These are phyloP conservation scores for Coemansia sp. DNA, from an alignment of 192 early-diverging fungal genomes.

Conservation along the genomic window DNA sequence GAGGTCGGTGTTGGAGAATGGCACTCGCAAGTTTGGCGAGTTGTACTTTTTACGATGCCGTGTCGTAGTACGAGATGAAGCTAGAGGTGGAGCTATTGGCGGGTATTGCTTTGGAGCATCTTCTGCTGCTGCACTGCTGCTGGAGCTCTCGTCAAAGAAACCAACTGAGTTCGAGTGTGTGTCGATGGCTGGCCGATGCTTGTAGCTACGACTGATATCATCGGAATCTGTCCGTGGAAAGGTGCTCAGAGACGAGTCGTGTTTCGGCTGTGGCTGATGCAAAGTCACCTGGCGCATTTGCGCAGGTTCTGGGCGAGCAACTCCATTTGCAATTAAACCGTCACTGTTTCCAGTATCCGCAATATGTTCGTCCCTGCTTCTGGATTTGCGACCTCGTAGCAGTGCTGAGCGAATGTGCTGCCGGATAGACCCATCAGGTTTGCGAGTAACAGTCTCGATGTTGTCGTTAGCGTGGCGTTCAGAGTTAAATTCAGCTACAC, in stretches of 20 bases:
- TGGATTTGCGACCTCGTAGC: not conserved
- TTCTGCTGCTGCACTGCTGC: not conserved
- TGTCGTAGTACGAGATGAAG: not conserved
- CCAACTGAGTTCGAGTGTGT: not conserved
- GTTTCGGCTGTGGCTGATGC: not conserved
- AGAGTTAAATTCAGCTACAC: not conserved
- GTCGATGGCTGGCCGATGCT: not conserved
- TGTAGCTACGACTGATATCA: not conserved
- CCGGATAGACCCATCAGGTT: not conserved
- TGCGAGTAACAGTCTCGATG: not conserved
- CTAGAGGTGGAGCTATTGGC: not conserved
- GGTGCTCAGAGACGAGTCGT: not conserved
- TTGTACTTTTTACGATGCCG: not conserved
- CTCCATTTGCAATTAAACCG: not conserved
- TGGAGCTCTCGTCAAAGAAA: not conserved
- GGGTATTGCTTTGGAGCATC: not conserved
- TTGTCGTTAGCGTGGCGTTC: not conserved
- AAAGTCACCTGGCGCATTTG: not conserved
- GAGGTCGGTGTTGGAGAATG: conserved; percentile 17
- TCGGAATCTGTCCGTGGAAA: not conserved
- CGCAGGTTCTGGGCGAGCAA: not conserved
- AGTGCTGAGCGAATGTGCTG: conserved; percentile 7
- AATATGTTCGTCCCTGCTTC: not conserved
- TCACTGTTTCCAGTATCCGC: not conserved
- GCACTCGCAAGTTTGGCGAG: not conserved